Base-by-base conservation (phyloP, 495 filamentous ascomycete species). In the Xylaria flabelliformis region DNA sequence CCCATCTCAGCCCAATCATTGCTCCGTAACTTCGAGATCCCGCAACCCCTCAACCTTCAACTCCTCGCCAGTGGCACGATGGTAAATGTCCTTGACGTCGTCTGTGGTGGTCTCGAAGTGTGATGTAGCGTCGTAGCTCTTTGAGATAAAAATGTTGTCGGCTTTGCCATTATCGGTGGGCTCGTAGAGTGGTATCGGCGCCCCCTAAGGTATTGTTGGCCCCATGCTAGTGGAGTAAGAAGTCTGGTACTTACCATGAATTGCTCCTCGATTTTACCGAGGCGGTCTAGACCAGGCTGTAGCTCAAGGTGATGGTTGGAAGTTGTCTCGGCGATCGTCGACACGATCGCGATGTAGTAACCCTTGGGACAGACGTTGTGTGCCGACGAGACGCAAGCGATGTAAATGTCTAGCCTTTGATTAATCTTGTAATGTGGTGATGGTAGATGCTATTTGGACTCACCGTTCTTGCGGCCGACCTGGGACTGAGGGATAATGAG, bases 351-450 rank as follows among this genome's bases (percentile, higher is more conserved):
- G 75, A 99, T 94, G 85, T 97, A 98, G 88, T 98, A 98, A 53
- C 95, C 96, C 87, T 97, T 97, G 68, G 97, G 96, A 85, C 97
- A 98, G 76, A 98, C 97, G 79, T 97, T 98, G 86, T 98, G 97
- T 10, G 95, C 93, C 36, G 94, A 92, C 9, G 94, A 97, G 74
- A 99, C 95, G 79, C 96, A 90, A 61, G 97, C 95, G 80, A 99
- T 94, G 86, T 99, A 99, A 81, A 99, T 97, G 82, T 99, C 94
- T 96, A 75, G 59, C 32, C 39, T 53, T 10, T n/a, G 55, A 39
- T 61, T 48, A 74, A 34, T 46, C 12, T 41, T n/a, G 21, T 7
- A 56, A 39, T 41, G 7, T 39, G 19, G 26, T 39, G 17, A 19
- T n/a, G 32, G 24, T n/a, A 44, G 15, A 46, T 34, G 19, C 41